Evolutionary conservation across 2,329 filamentous ascomycete species (phyloP), one percentile per base, ranked within the genome.

Genomic region (Phyllosticta paracitricarpa): DNA sequence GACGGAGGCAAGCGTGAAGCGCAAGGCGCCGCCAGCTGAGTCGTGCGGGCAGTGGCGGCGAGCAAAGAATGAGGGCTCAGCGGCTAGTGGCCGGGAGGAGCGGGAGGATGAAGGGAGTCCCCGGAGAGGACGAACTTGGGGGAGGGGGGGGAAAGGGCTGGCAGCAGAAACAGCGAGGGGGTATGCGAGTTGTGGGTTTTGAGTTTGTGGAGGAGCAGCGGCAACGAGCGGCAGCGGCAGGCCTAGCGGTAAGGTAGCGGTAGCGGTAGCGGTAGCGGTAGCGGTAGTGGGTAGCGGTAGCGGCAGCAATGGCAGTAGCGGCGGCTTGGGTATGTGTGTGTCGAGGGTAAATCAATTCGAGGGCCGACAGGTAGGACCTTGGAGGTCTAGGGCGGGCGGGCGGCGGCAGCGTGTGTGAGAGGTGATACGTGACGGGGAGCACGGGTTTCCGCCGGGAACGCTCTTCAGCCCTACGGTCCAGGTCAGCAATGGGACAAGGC

Each of bases 1-100:
- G 33, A 40, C 33, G 33, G 33, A 40, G 33, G 33, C 33, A 40
- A 40, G 33, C 14, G 33, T 59, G 65, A 66, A 64, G 65, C 66
- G 68, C 61, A 64, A 67, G 71, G 40, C 54, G 60, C 71, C 68
- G 72, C 70, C 68, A 73, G 69, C 71, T 73, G 72, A 72, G 57
- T 65, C 53, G 63, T 57, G 60, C 55, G 55, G 56, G 51, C 53
- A 54, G 56, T 61, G 60, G 60, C 58, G 58, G 58, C 53, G 53
- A 60, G 53, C 58, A 53, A 52, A 30, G 54, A 55, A 35, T 58
- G 51, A 51, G 58, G 58, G 58, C 58, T 60, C 35, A 26, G 30
- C 28, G 53, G 58, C 53, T 53, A 60, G 58, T 60, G 58, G 58
- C 24, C 58, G 58, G 58, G n/a, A 40, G 33, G 33, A 33, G 33